A percentile compares a stretch with the other conserved stretches of the same genome.
Evolutionary conservation across 176 grass and related monocot genomes (phyloP).

Genomic region (Triticum turgidum): DNA sequence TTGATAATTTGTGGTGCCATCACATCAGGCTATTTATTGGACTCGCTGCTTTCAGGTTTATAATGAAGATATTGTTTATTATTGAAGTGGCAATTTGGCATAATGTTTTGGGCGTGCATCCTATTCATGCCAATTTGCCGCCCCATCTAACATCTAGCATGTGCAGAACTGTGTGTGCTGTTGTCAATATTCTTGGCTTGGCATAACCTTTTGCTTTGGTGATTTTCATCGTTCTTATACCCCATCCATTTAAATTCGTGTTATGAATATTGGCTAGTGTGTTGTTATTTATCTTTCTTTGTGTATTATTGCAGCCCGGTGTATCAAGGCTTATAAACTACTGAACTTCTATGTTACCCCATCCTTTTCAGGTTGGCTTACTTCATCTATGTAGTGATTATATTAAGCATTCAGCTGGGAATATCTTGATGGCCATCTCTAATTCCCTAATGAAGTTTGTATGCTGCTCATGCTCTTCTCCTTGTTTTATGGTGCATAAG

Average conservation of each 20-base stretch:
- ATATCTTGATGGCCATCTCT: slow-evolving; percentile 57
- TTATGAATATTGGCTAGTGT: neutral
- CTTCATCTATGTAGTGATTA: slow-evolving; percentile 60
- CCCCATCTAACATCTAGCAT: neutral
- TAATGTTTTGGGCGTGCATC: neutral
- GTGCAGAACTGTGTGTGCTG: neutral
- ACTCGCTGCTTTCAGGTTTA: neutral
- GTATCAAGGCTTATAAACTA: neutral
- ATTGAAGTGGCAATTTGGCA: neutral
- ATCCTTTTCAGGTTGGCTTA: slow-evolving; percentile 61
- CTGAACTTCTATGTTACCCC: neutral
- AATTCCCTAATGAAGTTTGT: slow-evolving; percentile 62
- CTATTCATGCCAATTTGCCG: neutral
- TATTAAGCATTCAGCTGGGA: slow-evolving; percentile 71
- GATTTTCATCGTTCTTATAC: neutral
- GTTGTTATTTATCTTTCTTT: slow-evolving; percentile 4
- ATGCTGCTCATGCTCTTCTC: slow-evolving; percentile 37
- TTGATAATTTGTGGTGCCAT: neutral
- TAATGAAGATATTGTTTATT: slow-evolving; percentile 5
- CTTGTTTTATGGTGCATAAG: slow-evolving; percentile 4
- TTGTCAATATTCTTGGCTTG: neutral
- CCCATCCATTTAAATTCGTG: neutral
- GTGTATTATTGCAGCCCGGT: neutral
- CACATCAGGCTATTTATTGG: neutral
- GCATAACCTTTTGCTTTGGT: slow-evolving; percentile 11